These are phyloP conservation scores for Raphanus sativus DNA, from an alignment of 345 rosid genomes.

Conservation along the genomic window DNA sequence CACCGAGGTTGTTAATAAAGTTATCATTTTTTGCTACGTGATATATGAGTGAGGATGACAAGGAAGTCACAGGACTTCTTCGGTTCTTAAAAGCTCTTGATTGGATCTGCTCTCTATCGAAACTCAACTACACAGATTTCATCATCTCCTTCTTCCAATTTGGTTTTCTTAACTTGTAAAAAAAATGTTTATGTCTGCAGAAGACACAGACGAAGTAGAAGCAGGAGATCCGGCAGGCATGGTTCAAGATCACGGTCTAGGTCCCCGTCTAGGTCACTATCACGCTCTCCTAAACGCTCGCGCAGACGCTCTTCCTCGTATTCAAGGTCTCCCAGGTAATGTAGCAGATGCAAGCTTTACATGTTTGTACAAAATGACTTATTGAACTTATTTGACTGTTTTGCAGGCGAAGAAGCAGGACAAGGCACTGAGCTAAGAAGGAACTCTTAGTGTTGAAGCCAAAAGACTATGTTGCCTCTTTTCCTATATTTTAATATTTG, in stretches of 20 bases:
- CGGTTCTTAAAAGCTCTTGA: constrained; percentile 7
- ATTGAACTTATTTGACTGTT: background rate
- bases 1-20: constrained; percentile 65
- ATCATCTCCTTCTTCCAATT: constrained; percentile 1
- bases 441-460: background rate
- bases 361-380: background rate
- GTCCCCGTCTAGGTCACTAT: constrained; percentile 45
- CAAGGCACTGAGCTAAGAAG: constrained; percentile 49
- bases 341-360: constrained; percentile 1
- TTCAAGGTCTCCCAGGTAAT: constrained; percentile 78
- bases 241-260: constrained; percentile 46
- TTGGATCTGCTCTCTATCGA: constrained; percentile 3
- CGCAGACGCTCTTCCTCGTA: constrained; percentile 42
- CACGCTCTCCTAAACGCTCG: constrained; percentile 45
- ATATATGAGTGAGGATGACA: constrained; percentile 24
- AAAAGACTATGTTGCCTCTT: constrained; percentile 1
- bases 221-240: constrained; percentile 62
- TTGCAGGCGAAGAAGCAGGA: constrained; percentile 67
- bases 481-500: background rate
- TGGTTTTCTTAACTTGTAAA: constrained; percentile 6
- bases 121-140: background rate
- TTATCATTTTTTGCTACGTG: constrained; percentile 29
- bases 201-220: constrained; percentile 52
- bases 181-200: constrained; percentile 36
- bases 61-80: constrained; percentile 16